Percentiles rank a stretch among this genome's conserved stretches.
Evolutionary conservation across 495 filamentous ascomycete species (phyloP).

Genomic region (Penicillium soppii): DNA sequence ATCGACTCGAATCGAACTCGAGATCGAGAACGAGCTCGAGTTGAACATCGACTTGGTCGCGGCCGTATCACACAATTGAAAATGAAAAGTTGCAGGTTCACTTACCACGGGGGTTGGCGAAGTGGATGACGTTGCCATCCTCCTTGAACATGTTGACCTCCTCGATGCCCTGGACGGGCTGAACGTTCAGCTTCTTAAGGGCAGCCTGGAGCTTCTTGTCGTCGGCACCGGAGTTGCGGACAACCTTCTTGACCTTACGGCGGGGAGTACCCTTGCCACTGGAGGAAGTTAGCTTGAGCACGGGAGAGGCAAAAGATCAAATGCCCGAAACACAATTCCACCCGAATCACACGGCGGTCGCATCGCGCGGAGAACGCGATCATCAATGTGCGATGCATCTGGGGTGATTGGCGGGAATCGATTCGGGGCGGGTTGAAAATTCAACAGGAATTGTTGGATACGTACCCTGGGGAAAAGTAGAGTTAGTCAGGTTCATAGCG

Average conservation of each 20-base stretch:
- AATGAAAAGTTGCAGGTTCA: slow-evolving; percentile 12
- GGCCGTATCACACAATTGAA: no score
- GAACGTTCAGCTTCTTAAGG: slow-evolving; percentile 93
- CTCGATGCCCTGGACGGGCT: slow-evolving; percentile 98
- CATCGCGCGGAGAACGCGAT: no score
- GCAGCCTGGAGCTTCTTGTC: slow-evolving; percentile 99
- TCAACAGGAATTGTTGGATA: no score
- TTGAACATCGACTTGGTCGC: no score
- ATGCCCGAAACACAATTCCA: no score
- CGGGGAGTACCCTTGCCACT: slow-evolving; percentile 98
- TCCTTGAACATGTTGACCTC: slow-evolving; percentile 99
- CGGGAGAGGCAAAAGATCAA: no score
- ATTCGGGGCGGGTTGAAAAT: not conserved
- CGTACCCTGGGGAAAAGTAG: not conserved
- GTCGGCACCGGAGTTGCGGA: slow-evolving; percentile 84
- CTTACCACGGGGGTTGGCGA: slow-evolving; percentile 91
- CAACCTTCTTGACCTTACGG: slow-evolving; percentile 97
- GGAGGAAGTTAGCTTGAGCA: slow-evolving; percentile 13
- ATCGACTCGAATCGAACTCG: no score
- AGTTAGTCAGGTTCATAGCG: not conserved
- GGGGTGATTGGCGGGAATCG: no score
- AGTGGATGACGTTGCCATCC: slow-evolving; percentile 99
- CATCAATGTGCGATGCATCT: no score
- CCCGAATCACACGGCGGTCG: no score
- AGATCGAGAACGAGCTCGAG: no score